A percentile compares a stretch with the other conserved stretches of the same genome.
phyloP scores from a whole-genome alignment of 1,284 basidiomycete genomes.

The Xanthoconium separans region DNA sequence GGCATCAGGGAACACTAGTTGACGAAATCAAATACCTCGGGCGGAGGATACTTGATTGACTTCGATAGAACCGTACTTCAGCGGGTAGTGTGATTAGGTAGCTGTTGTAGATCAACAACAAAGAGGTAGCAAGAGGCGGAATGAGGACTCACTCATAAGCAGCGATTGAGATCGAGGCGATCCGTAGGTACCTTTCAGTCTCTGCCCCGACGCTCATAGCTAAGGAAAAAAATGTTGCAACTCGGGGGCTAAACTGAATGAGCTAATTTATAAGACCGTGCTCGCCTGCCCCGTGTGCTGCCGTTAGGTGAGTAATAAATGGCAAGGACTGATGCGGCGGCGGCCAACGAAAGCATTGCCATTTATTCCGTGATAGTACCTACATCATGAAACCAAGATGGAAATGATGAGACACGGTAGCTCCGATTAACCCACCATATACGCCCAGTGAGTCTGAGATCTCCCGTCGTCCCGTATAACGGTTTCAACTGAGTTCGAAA shows the following conservation, averaged over 20 bases:
- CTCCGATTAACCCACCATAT: not conserved
- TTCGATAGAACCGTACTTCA: slow-evolving; percentile 41
- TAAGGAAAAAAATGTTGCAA: not conserved
- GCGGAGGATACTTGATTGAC: slow-evolving; percentile 30
- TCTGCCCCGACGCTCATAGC: slow-evolving; percentile 23
- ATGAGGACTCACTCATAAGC: slow-evolving; percentile 29
- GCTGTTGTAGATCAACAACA: slow-evolving; percentile 21
- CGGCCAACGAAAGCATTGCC: not conserved
- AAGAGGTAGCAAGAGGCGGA: not conserved
- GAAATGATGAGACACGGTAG: not conserved
- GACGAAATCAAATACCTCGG: slow-evolving; percentile 23
- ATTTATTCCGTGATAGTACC: not conserved
- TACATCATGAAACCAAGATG: slow-evolving; percentile 2
- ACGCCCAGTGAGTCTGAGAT: too few relatives aligned
- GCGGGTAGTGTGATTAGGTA: slow-evolving; percentile 42
- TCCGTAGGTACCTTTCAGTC: slow-evolving; percentile 30
- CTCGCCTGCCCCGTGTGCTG: slow-evolving; percentile 10
- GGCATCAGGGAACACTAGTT: not conserved
- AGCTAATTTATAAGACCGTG: slow-evolving; percentile 17
- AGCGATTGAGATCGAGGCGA: slow-evolving; percentile 33
- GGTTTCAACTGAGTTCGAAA: not conserved
- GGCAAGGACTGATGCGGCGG: not conserved
- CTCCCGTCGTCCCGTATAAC: too few relatives aligned
- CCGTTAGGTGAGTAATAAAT: slow-evolving; percentile 16
- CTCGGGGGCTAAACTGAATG: not conserved